These are phyloP conservation scores for Scenedesmus sp. DNA, from an alignment of 163 green algal species.

Conservation along the genomic window DNA sequence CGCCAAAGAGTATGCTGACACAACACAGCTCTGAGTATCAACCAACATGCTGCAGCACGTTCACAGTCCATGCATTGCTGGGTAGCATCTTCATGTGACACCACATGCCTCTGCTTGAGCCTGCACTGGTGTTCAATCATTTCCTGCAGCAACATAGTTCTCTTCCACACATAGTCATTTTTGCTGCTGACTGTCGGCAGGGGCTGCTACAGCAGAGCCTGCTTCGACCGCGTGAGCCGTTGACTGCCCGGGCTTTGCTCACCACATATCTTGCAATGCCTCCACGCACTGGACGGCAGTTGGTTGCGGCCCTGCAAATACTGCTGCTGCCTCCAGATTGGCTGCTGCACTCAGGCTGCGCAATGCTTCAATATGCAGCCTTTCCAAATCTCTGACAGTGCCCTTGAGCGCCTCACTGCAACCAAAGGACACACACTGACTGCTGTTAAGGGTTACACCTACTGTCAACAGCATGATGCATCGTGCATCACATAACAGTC, in stretches of 20 bases:
- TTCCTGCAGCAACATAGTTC: no score
- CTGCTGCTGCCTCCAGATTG: background rate
- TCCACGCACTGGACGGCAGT: background rate
- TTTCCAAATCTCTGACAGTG: conserved; percentile 29
- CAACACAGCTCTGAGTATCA: background rate
- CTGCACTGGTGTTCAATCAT: background rate
- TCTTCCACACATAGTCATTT: background rate
- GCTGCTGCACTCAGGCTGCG: background rate
- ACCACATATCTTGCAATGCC: conserved; percentile 49
- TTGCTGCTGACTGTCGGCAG: background rate
- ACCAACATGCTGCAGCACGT: no score
- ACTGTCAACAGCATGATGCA: no score
- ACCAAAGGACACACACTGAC: background rate
- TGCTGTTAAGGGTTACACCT: no score
- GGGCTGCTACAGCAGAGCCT: background rate
- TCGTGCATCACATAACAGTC: no score
- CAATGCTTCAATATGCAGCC: conserved; percentile 35
- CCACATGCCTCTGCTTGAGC: background rate
- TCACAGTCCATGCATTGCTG: background rate
- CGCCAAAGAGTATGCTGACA: background rate
- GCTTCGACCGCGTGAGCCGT: background rate
- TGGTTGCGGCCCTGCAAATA: background rate
- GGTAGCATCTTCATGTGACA: background rate
- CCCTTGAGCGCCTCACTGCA: conserved; percentile 23
- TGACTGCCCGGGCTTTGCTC: background rate